These are phyloP conservation scores for Mortierella sp. DNA, from an alignment of 371 early-diverging fungal genomes.

Conservation along the genomic window DNA sequence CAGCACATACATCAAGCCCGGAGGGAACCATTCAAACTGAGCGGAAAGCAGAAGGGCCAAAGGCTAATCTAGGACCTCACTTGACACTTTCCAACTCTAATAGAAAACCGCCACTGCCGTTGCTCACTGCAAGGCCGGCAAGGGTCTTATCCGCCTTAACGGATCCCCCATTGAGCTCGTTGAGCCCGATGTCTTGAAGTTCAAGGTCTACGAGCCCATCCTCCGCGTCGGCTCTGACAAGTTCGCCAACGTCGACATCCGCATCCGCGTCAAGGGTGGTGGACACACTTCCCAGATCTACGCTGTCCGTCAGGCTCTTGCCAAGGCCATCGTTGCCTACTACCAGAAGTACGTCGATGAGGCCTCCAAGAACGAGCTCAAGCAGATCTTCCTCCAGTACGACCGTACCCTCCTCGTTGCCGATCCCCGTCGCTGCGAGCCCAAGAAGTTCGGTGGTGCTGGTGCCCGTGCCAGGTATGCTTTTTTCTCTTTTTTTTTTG, in stretches of 20 bases:
- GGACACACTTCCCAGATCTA: constrained; percentile 97
- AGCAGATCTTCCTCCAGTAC: constrained; percentile 95
- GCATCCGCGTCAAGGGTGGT: constrained; percentile 98
- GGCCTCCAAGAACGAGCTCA: constrained; percentile 99
- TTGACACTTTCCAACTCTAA: not conserved
- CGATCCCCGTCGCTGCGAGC: constrained; percentile 99
- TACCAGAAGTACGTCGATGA: constrained; percentile 99
- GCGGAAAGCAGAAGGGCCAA: not conserved
- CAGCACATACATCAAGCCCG: no score
- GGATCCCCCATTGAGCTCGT: constrained; percentile 97
- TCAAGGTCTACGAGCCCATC: constrained; percentile 99
- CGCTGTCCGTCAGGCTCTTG: constrained; percentile 99
- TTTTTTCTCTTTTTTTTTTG: not conserved
- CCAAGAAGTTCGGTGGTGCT: constrained; percentile 99
- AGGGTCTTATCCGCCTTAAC: constrained; percentile 98
- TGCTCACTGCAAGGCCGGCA: constrained; percentile 98
- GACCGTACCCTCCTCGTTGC: constrained; percentile 99
- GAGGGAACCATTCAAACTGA: not conserved
- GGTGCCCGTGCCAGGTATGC: constrained; percentile 98
- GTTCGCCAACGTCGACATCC: constrained; percentile 97
- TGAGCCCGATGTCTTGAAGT: constrained; percentile 96
- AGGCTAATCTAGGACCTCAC: constrained; percentile 12
- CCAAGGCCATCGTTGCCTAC: constrained; percentile 99
- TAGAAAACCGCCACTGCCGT: constrained; percentile 99
- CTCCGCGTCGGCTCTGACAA: constrained; percentile 96